Evolutionary conservation across 768 basidiomycete genomes (phyloP).

Genomic region (Lyophyllum decastes): DNA sequence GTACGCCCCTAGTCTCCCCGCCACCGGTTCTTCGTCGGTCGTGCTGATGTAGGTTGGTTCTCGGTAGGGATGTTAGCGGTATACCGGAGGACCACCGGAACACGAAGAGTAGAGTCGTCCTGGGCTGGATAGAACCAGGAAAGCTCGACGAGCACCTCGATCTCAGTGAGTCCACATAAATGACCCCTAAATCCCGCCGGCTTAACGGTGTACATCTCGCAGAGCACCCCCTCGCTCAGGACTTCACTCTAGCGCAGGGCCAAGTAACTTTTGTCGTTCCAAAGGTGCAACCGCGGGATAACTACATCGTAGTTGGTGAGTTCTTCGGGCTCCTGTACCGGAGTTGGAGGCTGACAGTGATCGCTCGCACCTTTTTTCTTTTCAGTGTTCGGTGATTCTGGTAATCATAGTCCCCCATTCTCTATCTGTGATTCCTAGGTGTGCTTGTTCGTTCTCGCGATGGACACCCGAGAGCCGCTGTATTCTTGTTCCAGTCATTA

Average conservation of each 20-base stretch:
- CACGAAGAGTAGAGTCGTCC: conserved; percentile 39
- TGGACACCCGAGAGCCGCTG: neutral
- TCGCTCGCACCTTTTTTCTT: conserved; percentile 2
- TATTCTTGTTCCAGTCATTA: conserved; percentile 1
- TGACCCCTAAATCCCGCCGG: neutral
- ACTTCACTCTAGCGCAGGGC: conserved; percentile 47
- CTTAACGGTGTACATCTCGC: conserved; percentile 5
- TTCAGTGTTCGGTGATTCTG: conserved; percentile 61
- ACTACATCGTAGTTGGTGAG: conserved; percentile 57
- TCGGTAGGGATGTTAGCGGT: conserved; percentile 40
- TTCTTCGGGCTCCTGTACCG: conserved; percentile 7
- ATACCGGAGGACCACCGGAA: conserved; percentile 35
- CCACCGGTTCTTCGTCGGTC: conserved; percentile 9
- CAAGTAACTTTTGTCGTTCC: conserved; percentile 45
- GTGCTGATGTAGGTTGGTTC: conserved; percentile 1
- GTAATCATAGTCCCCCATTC: conserved; percentile 51
- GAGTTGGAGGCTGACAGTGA: neutral
- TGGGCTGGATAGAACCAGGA: conserved; percentile 42
- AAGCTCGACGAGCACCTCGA: conserved; percentile 48
- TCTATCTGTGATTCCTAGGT: conserved; percentile 31
- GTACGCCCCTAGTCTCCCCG: conserved; percentile 30
- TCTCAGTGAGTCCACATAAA: conserved; percentile 31
- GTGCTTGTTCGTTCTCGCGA: conserved; percentile 2
- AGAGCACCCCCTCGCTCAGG: conserved; percentile 53
- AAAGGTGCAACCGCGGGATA: conserved; percentile 27